Percentiles rank a stretch among this genome's conserved stretches.
Conservation (phyloP, 177 flowering plant genomes). For the Telopea speciosissima region DNA sequence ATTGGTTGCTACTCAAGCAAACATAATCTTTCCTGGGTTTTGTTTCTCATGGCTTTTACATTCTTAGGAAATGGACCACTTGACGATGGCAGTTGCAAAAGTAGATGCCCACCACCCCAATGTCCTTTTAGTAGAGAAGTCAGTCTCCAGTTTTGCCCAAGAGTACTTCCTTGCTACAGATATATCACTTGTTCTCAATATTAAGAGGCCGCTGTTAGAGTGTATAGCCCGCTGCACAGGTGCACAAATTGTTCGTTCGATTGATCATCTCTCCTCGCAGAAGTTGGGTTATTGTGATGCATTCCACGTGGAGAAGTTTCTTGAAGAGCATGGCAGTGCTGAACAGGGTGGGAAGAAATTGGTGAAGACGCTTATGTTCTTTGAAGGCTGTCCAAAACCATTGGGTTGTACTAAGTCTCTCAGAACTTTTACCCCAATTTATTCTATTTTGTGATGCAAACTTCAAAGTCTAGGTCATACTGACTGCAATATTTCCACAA, state of each 20-base stretch:
- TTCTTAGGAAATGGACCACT: slow-evolving; percentile 88
- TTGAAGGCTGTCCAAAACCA: slow-evolving; percentile 98
- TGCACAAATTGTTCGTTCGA: slow-evolving; percentile 80
- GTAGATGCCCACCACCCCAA: slow-evolving; percentile 75
- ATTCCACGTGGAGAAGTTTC: slow-evolving; percentile 72
- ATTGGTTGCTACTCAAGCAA: background rate
- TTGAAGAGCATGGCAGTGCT: slow-evolving; percentile 80
- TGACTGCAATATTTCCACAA: too few relatives aligned
- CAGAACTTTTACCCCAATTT: background rate
- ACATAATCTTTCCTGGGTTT: slow-evolving; percentile 3
- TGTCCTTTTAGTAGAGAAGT: slow-evolving; percentile 88
- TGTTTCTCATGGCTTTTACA: slow-evolving; percentile 13
- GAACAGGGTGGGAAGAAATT: slow-evolving; percentile 71
- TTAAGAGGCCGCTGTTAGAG: slow-evolving; percentile 85
- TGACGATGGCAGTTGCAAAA: slow-evolving; percentile 95
- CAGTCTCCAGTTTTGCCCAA: slow-evolving; percentile 90
- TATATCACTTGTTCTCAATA: slow-evolving; percentile 87
- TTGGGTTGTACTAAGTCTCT: slow-evolving; percentile 74
- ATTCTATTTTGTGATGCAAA: background rate
- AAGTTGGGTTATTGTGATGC: slow-evolving; percentile 84
- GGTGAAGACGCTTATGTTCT: slow-evolving; percentile 84
- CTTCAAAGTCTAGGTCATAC: background rate
- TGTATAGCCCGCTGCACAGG: slow-evolving; percentile 98
- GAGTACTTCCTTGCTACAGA: slow-evolving; percentile 83
- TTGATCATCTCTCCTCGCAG: slow-evolving; percentile 76